Evolutionary conservation across 2,329 filamentous ascomycete genomes (phyloP).

Genomic region (Myriosclerotinia scirpicola): DNA sequence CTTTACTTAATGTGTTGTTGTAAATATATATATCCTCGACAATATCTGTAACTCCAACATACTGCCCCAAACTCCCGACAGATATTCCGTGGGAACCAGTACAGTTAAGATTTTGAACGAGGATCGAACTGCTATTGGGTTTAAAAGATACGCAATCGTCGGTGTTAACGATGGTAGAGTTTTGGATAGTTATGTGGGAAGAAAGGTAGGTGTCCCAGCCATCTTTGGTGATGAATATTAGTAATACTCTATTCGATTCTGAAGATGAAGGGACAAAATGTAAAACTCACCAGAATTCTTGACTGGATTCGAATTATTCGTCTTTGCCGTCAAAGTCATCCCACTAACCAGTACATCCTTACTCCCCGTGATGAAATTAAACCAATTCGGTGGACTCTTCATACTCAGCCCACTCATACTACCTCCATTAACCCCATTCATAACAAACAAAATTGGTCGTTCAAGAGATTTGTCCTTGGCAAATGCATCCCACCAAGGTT

Average conservation of each 20-base stretch:
- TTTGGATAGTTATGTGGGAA: slow-evolving; percentile 20
- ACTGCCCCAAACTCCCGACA: slow-evolving; percentile 58
- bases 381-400: slow-evolving; percentile 19
- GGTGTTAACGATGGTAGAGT: slow-evolving; percentile 17
- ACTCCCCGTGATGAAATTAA: slow-evolving; percentile 11
- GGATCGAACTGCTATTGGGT: slow-evolving; percentile 55
- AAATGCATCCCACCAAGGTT: slow-evolving; percentile 20
- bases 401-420: slow-evolving; percentile 14
- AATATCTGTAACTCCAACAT: slow-evolving; percentile 48
- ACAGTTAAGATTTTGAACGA: slow-evolving; percentile 50
- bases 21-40: slow-evolving; percentile 50
- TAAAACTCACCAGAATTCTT: slow-evolving; percentile 18
- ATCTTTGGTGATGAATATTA: not conserved
- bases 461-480: not conserved
- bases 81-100: slow-evolving; percentile 53
- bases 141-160: slow-evolving; percentile 56
- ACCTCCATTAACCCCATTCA: slow-evolving; percentile 17
- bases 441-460: slow-evolving; percentile 18
- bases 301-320: slow-evolving; percentile 1
- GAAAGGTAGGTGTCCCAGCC: slow-evolving; percentile 23
- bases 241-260: no score
- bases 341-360: slow-evolving; percentile 17
- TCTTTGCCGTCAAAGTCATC: slow-evolving; percentile 7
- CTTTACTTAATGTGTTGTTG: slow-evolving; percentile 48
- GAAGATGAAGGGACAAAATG: not conserved